Conservation (phyloP, 2,329 filamentous ascomycete species). For the Seiridium cupressi region DNA sequence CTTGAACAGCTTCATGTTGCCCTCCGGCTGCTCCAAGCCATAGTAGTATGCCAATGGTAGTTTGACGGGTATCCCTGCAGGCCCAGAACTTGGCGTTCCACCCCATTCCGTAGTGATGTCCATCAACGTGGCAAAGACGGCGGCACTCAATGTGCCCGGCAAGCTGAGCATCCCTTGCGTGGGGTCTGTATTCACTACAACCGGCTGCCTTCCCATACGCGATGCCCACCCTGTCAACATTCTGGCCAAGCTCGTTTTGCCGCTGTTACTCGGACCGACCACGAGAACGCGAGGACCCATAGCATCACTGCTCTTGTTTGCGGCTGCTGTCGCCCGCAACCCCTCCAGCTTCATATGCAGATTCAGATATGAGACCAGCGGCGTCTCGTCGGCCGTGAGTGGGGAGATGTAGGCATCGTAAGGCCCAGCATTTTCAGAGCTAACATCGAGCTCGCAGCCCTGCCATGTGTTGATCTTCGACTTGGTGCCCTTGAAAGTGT, state of each 20-base stretch:
- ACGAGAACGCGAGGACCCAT: slow-evolving; percentile 82
- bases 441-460: slow-evolving; percentile 82
- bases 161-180: slow-evolving; percentile 75
- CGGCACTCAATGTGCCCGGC: slow-evolving; percentile 79
- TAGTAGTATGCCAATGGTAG: slow-evolving; percentile 89
- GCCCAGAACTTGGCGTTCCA: slow-evolving; percentile 84
- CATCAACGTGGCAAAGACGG: slow-evolving; percentile 83
- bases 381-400: slow-evolving; percentile 73
- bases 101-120: slow-evolving; percentile 84
- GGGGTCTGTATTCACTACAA: slow-evolving; percentile 83
- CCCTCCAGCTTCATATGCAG: slow-evolving; percentile 83
- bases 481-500: slow-evolving; percentile 79
- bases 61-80: slow-evolving; percentile 85
- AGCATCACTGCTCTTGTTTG: slow-evolving; percentile 18
- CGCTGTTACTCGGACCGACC: slow-evolving; percentile 72
- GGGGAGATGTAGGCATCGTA: slow-evolving; percentile 57
- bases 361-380: slow-evolving; percentile 78
- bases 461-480: slow-evolving; percentile 91
- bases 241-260: slow-evolving; percentile 80
- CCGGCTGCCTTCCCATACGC: slow-evolving; percentile 69
- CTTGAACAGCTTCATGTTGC: slow-evolving; percentile 71
- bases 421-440: slow-evolving; percentile 46
- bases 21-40: slow-evolving; percentile 70
- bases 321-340: slow-evolving; percentile 61
- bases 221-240: slow-evolving; percentile 78